These are phyloP conservation scores for Fistulinella staudtii DNA, from an alignment of 1,284 basidiomycete species.

Conservation along the genomic window DNA sequence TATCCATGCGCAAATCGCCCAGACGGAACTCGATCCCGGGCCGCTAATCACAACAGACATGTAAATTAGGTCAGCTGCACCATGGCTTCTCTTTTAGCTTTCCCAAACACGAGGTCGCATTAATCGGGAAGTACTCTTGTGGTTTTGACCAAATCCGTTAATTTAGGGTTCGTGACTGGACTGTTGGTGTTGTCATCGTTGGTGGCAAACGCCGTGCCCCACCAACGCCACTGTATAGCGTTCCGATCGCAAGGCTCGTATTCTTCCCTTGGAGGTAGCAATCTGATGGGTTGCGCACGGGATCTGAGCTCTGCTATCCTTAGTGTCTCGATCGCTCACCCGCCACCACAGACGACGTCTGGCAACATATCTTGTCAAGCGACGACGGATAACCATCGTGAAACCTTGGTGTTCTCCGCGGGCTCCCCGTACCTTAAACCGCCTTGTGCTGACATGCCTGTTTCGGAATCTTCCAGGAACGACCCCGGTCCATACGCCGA, in stretches of 20 bases:
- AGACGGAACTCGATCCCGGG: conserved; percentile 13
- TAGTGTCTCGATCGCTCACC: conserved; percentile 2
- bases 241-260: conserved; percentile 14
- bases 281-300: conserved; percentile 16
- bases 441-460: conserved; percentile 8
- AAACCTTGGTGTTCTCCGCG: conserved; percentile 22
- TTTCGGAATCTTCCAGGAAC: conserved; percentile 11
- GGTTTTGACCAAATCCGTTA: conserved; percentile 30
- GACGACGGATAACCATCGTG: conserved; percentile 4
- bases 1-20: conserved; percentile 19
- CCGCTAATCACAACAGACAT: conserved; percentile 18
- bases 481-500: neutral
- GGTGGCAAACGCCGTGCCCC: conserved; percentile 26
- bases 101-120: conserved; percentile 20
- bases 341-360: neutral
- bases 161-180: conserved; percentile 29
- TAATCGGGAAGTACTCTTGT: conserved; percentile 25
- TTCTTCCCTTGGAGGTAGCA: conserved; percentile 13
- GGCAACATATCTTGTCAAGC: conserved; percentile 5
- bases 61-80: conserved; percentile 5
- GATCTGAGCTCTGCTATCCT: conserved; percentile 23
- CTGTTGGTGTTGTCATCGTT: conserved; percentile 15
- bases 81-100: conserved; percentile 22
- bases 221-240: conserved; percentile 9
- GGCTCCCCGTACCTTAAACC: conserved; percentile 21